These are phyloP conservation scores for Populus davidiana DNA, from an alignment of 345 rosid species.

Conservation along the genomic window DNA sequence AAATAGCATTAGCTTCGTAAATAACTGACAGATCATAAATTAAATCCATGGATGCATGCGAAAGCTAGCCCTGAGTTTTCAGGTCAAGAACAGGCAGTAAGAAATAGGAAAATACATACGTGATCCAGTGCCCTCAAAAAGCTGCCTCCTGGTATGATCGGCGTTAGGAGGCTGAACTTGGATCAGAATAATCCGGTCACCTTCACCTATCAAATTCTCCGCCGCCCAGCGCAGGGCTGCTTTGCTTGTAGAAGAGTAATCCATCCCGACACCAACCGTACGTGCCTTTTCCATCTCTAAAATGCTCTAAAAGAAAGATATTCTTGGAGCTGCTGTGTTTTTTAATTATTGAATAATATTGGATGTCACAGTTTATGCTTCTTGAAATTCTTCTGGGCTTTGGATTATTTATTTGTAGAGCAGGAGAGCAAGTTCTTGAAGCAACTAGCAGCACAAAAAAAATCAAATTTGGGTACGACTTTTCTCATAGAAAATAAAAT, in stretches of 20 bases:
- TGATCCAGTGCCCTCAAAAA: constrained; percentile 48
- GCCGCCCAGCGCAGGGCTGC: constrained; percentile 48
- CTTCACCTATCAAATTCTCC: constrained; percentile 28
- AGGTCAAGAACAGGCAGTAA: not conserved
- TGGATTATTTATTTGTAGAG: not conserved
- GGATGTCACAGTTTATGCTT: not conserved
- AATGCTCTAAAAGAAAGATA: not conserved
- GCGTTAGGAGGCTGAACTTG: constrained; percentile 48
- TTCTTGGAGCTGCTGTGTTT: not conserved
- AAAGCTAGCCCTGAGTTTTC: not conserved
- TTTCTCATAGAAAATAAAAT: not conserved
- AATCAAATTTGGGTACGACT: too few relatives aligned
- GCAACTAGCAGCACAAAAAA: not conserved
- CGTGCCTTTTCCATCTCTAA: constrained; percentile 30
- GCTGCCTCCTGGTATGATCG: constrained; percentile 48
- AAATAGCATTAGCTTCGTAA: not conserved
- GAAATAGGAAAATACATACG: constrained; percentile 20
- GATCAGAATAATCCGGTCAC: constrained; percentile 34
- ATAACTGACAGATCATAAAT: not conserved
- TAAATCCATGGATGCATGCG: not conserved
- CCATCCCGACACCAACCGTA: constrained; percentile 44
- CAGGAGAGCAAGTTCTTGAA: not conserved
- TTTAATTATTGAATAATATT: not conserved
- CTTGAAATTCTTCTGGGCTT: not conserved
- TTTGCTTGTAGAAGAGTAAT: constrained; percentile 48